Conservation (phyloP, 2,329 filamentous ascomycete species). For the Sclerotinia trifoliorum region DNA sequence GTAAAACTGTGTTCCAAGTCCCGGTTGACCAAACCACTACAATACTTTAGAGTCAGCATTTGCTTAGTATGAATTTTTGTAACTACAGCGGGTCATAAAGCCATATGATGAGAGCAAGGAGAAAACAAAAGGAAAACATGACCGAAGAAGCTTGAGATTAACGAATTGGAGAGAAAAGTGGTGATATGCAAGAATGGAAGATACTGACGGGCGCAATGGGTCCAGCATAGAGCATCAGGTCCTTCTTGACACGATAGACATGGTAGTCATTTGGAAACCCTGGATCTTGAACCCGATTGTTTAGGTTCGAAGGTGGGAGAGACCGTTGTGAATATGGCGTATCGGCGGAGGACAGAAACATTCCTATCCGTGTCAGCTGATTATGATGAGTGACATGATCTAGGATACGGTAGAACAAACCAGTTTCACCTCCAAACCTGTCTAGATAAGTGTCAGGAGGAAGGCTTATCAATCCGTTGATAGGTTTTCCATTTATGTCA, state of each 20-base stretch:
- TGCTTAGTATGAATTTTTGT: rapidly evolving
- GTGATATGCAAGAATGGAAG: not conserved
- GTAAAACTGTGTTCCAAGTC: constrained; percentile 19
- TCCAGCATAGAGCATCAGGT: not conserved
- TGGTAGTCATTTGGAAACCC: constrained; percentile 19
- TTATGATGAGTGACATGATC: too few relatives aligned
- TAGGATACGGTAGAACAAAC: not conserved
- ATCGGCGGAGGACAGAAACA: constrained; percentile 11
- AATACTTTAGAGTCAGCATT: not conserved
- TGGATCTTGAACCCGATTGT: not conserved
- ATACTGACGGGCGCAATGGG: constrained; percentile 16
- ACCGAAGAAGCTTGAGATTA: too few relatives aligned
- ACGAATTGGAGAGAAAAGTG: too few relatives aligned
- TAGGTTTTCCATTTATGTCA: constrained; percentile 2
- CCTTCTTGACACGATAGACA: constrained; percentile 9
- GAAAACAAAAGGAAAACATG: too few relatives aligned
- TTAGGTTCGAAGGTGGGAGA: constrained; percentile 13
- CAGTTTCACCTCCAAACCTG: constrained; percentile 21
- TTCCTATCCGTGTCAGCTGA: not conserved
- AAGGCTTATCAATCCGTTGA: constrained; percentile 9
- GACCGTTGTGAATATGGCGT: constrained; percentile 13
- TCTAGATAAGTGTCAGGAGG: constrained; percentile 1
- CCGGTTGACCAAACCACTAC: constrained; percentile 19
- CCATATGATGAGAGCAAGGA: rapidly evolving
- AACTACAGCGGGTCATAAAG: not conserved